A percentile compares a stretch with the other conserved stretches of the same genome.
These are phyloP conservation scores for Microstroma glucosiphilum DNA, from an alignment of 1,284 basidiomycete species.

Conservation along the genomic window DNA sequence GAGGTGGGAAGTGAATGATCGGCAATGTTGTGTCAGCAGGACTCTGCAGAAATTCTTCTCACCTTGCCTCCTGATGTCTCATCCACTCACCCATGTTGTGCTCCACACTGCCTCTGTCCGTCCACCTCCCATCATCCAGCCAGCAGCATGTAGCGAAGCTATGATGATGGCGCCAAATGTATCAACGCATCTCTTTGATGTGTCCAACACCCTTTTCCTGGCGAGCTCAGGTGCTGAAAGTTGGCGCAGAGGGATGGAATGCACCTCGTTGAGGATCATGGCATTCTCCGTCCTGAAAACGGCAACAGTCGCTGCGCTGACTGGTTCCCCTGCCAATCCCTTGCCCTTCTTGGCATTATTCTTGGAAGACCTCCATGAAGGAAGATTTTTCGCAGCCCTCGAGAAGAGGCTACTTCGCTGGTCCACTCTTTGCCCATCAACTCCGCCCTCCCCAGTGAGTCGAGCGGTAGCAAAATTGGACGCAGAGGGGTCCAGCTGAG, in stretches of 20 bases:
- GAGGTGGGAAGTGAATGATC: background rate
- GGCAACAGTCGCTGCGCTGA: constrained; percentile 24
- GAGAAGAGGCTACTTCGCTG: constrained; percentile 6
- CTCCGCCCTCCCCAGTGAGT: background rate
- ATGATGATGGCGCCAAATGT: constrained; percentile 23
- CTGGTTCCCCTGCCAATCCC: constrained; percentile 11
- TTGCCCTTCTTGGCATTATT: background rate
- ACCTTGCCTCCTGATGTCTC: background rate
- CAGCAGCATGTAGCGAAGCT: constrained; percentile 23
- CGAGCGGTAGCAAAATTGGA: constrained; percentile 24
- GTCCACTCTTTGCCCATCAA: no score
- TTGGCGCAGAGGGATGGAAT: constrained; percentile 25
- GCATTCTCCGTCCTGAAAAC: constrained; percentile 48
- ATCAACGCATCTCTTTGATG: constrained; percentile 31
- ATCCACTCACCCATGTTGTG: constrained; percentile 21
- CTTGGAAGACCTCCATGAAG: constrained; percentile 34
- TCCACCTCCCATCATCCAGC: constrained; percentile 17
- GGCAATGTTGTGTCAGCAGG: background rate
- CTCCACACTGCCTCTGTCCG: constrained; percentile 25
- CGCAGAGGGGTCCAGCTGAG: constrained; percentile 30
- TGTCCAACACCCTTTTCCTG: constrained; percentile 16
- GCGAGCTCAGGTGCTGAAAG: constrained; percentile 9
- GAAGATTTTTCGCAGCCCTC: constrained; percentile 19
- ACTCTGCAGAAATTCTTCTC: background rate
- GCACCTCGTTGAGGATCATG: constrained; percentile 47